Base-by-base conservation (phyloP, 768 basidiomycete species). In the Suillus subluteus region DNA sequence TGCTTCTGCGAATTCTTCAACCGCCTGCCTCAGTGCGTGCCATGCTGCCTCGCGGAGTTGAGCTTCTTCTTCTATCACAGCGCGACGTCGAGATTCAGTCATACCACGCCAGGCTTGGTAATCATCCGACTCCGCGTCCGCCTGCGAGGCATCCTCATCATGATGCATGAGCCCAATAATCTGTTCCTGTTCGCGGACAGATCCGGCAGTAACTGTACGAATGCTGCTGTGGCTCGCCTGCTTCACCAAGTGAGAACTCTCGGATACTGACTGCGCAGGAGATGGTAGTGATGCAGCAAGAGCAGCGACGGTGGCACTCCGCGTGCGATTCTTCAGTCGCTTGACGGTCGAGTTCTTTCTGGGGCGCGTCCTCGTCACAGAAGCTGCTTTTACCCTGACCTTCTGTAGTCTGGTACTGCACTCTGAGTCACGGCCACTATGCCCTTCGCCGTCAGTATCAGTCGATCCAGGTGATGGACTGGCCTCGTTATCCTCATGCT, bases 291-390 rank as follows among this genome's bases (percentile, higher is more conserved):
- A 77, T 2, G 83, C 87, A 35, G 84, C 80, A 9, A 89, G 76
- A 23, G 86, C 87, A 6, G 86, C 90, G n/a, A 90, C 80, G 4
- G 89, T 91, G 32, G 89, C 90, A 69, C 88, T 89, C 35, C 87
- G 82, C 67, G 88, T 90, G 41, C 89, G 82, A 2, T 79, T 79
- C 72, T 76, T 76, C 52, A 69, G 40, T 46, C 68, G 66, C 54
- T 68, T 71, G 46, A 48, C 32, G 68, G 70, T 41, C 15, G 78
- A 77, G 30, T 70, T 75, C 67, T 76, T 78, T 61, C 81, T 75
- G 23, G 75, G 70, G 38, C 73, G 66, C 26, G 75, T 70, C 9
- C 68, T 78, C 59, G 79, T 74, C 59, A 72, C 75, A 37, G 80
- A 80, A 30, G 54, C 67, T 63, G 71, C 55, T 44, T 70, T 66